Conservation (phyloP, 805 yeast genomes). For the Candida hungchunana region DNA sequence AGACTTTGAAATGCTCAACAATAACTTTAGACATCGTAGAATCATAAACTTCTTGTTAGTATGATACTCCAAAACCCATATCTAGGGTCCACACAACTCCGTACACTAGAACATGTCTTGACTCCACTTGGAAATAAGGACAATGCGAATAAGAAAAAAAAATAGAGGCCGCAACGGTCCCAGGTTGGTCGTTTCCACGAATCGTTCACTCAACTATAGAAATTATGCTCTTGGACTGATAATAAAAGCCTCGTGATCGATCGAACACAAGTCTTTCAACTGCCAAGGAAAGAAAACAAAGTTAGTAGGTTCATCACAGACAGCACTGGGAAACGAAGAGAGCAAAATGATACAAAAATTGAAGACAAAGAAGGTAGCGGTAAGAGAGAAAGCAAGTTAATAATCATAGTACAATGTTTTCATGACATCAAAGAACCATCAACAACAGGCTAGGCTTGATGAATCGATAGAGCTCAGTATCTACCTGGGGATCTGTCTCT, state of each 20-base stretch:
- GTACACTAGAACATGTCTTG: too few relatives aligned
- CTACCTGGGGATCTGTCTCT: constrained; percentile 78
- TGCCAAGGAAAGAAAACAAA: neutral
- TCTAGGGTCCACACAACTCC: too few relatives aligned
- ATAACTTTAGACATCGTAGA: too few relatives aligned
- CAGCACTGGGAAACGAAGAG: neutral
- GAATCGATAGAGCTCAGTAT: constrained; percentile 35
- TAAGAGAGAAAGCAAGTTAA: too few relatives aligned
- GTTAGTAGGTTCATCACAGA: neutral
- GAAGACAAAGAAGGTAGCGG: too few relatives aligned
- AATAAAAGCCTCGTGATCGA: neutral
- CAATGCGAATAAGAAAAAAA: too few relatives aligned
- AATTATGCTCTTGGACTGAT: constrained; percentile 2
- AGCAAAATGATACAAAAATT: constrained; percentile 1
- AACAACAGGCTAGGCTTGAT: neutral
- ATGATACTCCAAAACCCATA: too few relatives aligned
- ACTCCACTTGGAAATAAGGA: too few relatives aligned
- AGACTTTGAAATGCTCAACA: too few relatives aligned
- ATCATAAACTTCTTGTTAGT: too few relatives aligned
- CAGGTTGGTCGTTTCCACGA: constrained; percentile 12
- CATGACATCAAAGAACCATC: neutral
- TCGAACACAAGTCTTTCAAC: neutral
- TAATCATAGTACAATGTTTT: neutral
- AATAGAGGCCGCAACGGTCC: too few relatives aligned
- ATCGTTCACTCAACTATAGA: constrained; percentile 18